Evolutionary conservation across 2,329 filamentous ascomycete species (phyloP), one percentile per base, ranked within the genome.

Genomic region (Sarocladiaceae sp.): DNA sequence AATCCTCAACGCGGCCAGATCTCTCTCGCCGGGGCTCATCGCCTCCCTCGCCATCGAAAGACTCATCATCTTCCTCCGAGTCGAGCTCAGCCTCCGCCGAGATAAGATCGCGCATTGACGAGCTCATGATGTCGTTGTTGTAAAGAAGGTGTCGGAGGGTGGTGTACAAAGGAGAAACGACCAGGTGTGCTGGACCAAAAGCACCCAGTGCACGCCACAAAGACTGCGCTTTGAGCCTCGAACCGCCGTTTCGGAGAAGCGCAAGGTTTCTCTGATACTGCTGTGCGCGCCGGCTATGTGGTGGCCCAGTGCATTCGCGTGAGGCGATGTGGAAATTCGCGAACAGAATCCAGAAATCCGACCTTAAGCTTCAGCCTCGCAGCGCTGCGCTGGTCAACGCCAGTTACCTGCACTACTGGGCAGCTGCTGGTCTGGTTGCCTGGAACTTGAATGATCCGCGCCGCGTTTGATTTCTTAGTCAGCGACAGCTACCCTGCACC

Each of bases 61-160:
- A 88, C 56, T 86, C 88, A 49, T 94, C 88, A 44, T 91, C 86
- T 53, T 91, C 87, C 46, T 93, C 87, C 20, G 82, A 82, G 59
- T 90, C 90, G 48, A 96, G 71, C 65, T 94, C 82, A 54, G 91
- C 93, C 69, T 89, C 83, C 51, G 82, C 82, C 55, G 91, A 83
- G 58, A 98, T 83, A 59, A 96, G 72, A 61, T 89, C 82, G 63
- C 77, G 78, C 77, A 87, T 82, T 40, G 64, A 72, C 59, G 62
- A 72, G 60, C 76, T 82, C 80, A 83, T 83, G 13, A 58, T 76
- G 62, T 53, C 57, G 24, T 19, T 26, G 34, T 12, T 33, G 31
- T 15, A 33, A 15, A 15, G 13, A 15, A 33, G 21, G 33, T 7
- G 10, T 18, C 4, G 4, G 33, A 20, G 9, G 33, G 33, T 35